phyloP scores from a whole-genome alignment of 129 eudicot species.

The Scalesia atractyloides region DNA sequence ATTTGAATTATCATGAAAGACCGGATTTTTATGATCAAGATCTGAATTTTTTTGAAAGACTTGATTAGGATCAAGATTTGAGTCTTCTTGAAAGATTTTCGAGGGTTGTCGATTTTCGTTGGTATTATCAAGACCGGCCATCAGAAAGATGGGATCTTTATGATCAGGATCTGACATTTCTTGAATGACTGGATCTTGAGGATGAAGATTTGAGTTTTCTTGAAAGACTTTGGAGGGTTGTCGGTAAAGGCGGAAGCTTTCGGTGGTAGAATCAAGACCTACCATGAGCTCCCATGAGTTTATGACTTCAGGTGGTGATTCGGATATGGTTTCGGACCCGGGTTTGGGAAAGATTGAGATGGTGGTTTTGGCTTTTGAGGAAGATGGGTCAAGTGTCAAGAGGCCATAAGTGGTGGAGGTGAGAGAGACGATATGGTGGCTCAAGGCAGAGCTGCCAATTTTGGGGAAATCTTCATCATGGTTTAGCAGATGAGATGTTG shows the following conservation, averaged over 20 bases:
- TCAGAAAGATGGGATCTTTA: background rate
- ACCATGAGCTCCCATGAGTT: conserved; percentile 98
- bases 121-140: too few relatives aligned
- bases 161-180: conserved; percentile 27
- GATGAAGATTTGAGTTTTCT: conserved; percentile 20
- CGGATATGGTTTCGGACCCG: conserved; percentile 31
- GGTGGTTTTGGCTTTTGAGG: conserved; percentile 12
- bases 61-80: conserved; percentile 15
- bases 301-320: conserved; percentile 67
- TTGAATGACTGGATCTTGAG: conserved; percentile 12
- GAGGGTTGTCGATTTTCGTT: too few relatives aligned
- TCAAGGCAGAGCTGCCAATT: conserved; percentile 56
- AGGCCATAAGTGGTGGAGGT: conserved; percentile 95
- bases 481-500: conserved; percentile 68
- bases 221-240: conserved; percentile 34
- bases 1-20: conserved; percentile 20
- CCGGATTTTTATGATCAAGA: conserved; percentile 23
- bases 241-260: conserved; percentile 57
- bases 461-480: conserved; percentile 70
- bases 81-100: background rate
- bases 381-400: conserved; percentile 59
- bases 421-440: conserved; percentile 94
- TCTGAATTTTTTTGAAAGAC: conserved; percentile 7
- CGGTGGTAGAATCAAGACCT: conserved; percentile 64
- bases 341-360: conserved; percentile 46